Percentiles rank a stretch among this genome's conserved stretches.
These are phyloP conservation scores for Antarctomyces pellizariae DNA, from an alignment of 495 filamentous ascomycete genomes.

Conservation along the genomic window DNA sequence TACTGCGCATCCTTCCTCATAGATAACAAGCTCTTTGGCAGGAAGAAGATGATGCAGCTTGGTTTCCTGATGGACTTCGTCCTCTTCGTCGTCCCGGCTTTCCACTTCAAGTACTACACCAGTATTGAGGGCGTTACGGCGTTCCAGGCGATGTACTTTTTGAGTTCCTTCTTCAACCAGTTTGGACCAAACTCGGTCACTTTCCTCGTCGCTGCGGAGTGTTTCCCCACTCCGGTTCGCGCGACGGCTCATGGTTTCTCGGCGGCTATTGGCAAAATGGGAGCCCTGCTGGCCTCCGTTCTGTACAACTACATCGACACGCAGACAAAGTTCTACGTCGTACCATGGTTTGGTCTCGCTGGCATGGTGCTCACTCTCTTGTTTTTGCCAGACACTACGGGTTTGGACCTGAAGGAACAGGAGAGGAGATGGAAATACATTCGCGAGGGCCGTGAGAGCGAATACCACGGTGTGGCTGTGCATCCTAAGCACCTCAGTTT, in stretches of 20 bases:
- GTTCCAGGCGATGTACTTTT: constrained; percentile 88
- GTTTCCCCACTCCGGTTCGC: constrained; percentile 73
- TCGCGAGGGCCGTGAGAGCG: constrained; percentile 41
- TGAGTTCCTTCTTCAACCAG: constrained; percentile 89
- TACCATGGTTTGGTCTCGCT: constrained; percentile 74
- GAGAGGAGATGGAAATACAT: constrained; percentile 72
- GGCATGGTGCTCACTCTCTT: constrained; percentile 55
- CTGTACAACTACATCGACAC: constrained; percentile 74
- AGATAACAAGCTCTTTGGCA: constrained; percentile 79
- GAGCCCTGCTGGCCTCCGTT: constrained; percentile 62
- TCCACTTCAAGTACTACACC: constrained; percentile 62
- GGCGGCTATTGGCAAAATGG: constrained; percentile 61
- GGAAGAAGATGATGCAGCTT: constrained; percentile 78
- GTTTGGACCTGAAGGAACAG: constrained; percentile 82
- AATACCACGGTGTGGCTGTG: constrained; percentile 77
- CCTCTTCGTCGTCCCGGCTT: constrained; percentile 66
- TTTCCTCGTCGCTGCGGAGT: constrained; percentile 79
- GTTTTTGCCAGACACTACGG: constrained; percentile 82
- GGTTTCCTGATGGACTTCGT: constrained; percentile 76
- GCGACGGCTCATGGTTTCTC: constrained; percentile 80
- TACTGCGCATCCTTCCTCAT: constrained; percentile 58
- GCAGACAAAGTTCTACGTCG: constrained; percentile 59
- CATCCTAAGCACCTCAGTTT: constrained; percentile 66
- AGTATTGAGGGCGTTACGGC: constrained; percentile 34
- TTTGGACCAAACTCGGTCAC: constrained; percentile 84